Conservation (phyloP, 2,329 filamentous ascomycete genomes). For the Botrytis hyacinthi region DNA sequence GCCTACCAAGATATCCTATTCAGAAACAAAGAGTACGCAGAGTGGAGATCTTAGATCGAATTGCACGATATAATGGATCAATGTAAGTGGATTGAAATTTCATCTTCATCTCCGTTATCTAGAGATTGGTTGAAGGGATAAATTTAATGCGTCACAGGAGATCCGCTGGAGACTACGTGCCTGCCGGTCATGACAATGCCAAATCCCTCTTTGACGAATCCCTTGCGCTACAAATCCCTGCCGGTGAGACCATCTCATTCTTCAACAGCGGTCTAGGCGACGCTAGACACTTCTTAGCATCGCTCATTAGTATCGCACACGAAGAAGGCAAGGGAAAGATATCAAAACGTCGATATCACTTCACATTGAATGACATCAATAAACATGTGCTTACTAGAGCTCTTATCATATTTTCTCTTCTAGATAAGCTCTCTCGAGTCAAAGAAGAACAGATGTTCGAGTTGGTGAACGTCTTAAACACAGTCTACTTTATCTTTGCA, state of each 20-base stretch:
- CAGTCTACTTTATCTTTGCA: neutral
- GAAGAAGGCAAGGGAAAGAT: neutral
- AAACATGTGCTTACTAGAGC: neutral
- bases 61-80: neutral
- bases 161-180: neutral
- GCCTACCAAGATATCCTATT: neutral
- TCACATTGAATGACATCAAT: slow-evolving; percentile 4
- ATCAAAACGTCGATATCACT: slow-evolving; percentile 1
- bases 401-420: neutral
- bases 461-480: neutral
- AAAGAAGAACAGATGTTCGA: neutral
- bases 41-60: neutral
- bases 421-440: neutral
- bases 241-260: neutral
- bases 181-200: neutral
- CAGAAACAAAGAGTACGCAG: neutral
- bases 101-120: neutral
- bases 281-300: neutral
- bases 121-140: neutral
- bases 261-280: neutral
- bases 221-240: neutral
- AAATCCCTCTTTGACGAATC: neutral
- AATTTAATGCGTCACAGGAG: neutral
- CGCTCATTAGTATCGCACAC: neutral
- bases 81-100: neutral